These are phyloP conservation scores for Populus deltoides DNA, from an alignment of 345 rosid species.

Conservation along the genomic window DNA sequence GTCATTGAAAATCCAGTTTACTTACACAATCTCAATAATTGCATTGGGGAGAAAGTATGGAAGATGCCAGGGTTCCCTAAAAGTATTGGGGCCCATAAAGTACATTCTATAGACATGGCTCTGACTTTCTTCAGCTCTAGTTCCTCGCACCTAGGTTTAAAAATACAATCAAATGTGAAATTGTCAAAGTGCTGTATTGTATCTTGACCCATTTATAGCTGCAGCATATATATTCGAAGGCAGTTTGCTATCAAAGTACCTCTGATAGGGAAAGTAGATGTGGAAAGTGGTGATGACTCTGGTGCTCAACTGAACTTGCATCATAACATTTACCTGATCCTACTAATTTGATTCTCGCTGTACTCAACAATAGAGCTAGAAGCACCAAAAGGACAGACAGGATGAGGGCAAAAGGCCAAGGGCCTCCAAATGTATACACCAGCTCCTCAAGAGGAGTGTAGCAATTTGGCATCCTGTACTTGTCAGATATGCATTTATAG, in stretches of 20 bases:
- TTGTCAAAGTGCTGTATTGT: conserved; percentile 4
- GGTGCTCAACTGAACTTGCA: conserved; percentile 58
- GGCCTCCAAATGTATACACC: conserved; percentile 89
- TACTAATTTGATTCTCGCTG: conserved; percentile 66
- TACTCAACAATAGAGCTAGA: conserved; percentile 65
- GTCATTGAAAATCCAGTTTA: background rate
- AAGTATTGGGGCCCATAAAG: conserved; percentile 95
- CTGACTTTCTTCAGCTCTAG: conserved; percentile 90
- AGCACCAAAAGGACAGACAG: conserved; percentile 64
- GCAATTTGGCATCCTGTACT: conserved; percentile 95
- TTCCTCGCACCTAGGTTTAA: conserved; percentile 71
- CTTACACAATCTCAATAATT: conserved; percentile 94
- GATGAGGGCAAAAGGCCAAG: conserved; percentile 73
- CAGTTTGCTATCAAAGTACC: conserved; percentile 39
- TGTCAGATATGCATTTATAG: conserved; percentile 81
- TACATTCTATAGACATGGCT: conserved; percentile 93
- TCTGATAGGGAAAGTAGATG: conserved; percentile 87
- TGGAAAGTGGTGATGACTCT: conserved; percentile 65
- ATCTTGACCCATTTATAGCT: background rate
- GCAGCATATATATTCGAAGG: conserved; percentile 2
- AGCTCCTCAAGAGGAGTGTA: conserved; percentile 95
- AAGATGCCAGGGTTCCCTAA: conserved; percentile 98
- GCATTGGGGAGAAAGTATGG: conserved; percentile 91
- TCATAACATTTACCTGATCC: conserved; percentile 53
- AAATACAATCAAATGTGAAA: conserved; percentile 14